Percentiles rank a stretch among this genome's conserved stretches.
Evolutionary conservation across 768 basidiomycete genomes (phyloP).

Genomic region (Tricholoma bakamatsutake): DNA sequence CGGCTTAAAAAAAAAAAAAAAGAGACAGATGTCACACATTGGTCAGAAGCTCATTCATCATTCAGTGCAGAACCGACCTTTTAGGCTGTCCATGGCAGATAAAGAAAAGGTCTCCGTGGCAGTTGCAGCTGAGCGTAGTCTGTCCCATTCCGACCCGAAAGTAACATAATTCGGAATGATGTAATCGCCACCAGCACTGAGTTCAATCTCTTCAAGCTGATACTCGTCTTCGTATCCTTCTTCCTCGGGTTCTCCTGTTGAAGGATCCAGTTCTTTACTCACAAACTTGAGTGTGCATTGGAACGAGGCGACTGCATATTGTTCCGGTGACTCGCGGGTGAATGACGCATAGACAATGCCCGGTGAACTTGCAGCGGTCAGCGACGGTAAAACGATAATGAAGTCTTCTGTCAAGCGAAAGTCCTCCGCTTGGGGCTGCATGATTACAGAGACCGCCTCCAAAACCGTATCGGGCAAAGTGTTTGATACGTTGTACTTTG

Average conservation of each 20-base stretch:
- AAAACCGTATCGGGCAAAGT: conserved; percentile 93
- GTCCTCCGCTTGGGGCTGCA: conserved; percentile 76
- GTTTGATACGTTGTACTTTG: conserved; percentile 94
- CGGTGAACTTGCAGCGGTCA: conserved; percentile 69
- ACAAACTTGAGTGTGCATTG: conserved; percentile 88
- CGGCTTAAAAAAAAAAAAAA: conserved; percentile 49
- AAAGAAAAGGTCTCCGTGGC: conserved; percentile 93
- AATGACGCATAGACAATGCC: conserved; percentile 91
- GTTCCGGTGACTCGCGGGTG: conserved; percentile 71
- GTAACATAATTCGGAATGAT: conserved; percentile 92
- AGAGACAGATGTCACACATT: conserved; percentile 12
- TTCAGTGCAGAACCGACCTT: conserved; percentile 70
- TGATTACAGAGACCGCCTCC: conserved; percentile 90
- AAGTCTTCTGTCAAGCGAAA: conserved; percentile 85
- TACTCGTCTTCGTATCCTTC: conserved; percentile 99
- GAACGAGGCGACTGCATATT: conserved; percentile 82
- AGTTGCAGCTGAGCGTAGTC: conserved; percentile 68
- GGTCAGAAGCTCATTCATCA: conserved; percentile 1
- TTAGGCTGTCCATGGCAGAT: conserved; percentile 87
- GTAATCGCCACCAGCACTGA: conserved; percentile 90
- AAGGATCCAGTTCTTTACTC: conserved; percentile 96
- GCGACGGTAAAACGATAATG: conserved; percentile 76
- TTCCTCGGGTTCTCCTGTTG: conserved; percentile 91
- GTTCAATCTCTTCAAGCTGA: conserved; percentile 91
- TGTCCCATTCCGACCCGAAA: conserved; percentile 94